Evolutionary conservation across 495 filamentous ascomycete species (phyloP).

Genomic region (Penicillium macrosclerotiorum): DNA sequence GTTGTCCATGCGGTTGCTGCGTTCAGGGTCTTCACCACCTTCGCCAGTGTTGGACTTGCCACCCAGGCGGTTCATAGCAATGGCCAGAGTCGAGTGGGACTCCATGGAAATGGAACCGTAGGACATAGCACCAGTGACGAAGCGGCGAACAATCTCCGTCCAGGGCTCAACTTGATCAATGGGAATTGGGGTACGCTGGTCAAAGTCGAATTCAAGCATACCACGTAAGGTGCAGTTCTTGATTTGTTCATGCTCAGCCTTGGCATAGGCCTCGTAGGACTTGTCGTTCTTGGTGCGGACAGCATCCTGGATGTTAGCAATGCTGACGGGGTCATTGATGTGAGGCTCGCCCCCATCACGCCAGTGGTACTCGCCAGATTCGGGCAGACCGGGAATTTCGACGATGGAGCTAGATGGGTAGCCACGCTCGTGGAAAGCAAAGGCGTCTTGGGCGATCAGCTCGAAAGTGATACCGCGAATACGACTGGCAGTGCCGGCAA

Average conservation of each 20-base stretch:
- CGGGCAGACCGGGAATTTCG: slow-evolving; percentile 78
- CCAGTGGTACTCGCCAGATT: slow-evolving; percentile 99
- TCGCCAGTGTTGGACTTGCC: slow-evolving; percentile 99
- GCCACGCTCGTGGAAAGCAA: slow-evolving; percentile 93
- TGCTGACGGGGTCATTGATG: slow-evolving; percentile 91
- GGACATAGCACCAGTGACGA: slow-evolving; percentile 99
- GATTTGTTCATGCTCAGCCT: slow-evolving; percentile 93
- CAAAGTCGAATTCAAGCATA: slow-evolving; percentile 97
- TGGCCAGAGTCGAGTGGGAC: slow-evolving; percentile 92
- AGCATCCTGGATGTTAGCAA: slow-evolving; percentile 98
- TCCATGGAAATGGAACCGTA: slow-evolving; percentile 99
- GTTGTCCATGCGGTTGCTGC: slow-evolving; percentile 81
- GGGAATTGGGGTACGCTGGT: slow-evolving; percentile 78
- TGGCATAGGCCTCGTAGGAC: slow-evolving; percentile 97
- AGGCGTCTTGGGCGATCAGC: slow-evolving; percentile 93
- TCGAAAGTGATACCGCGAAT: slow-evolving; percentile 97
- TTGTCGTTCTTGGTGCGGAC: slow-evolving; percentile 99
- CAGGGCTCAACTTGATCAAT: slow-evolving; percentile 99
- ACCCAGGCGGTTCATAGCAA: slow-evolving; percentile 97
- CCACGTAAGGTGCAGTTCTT: slow-evolving; percentile 97
- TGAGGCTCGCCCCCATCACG: slow-evolving; percentile 98
- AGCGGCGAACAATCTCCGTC: slow-evolving; percentile 97
- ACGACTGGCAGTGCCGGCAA: slow-evolving; percentile 91
- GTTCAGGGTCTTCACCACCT: slow-evolving; percentile 95
- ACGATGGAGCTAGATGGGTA: slow-evolving; percentile 82